phyloP scores from a whole-genome alignment of 73 alveolate genomes.

The Tetrahymena malaccensis region DNA sequence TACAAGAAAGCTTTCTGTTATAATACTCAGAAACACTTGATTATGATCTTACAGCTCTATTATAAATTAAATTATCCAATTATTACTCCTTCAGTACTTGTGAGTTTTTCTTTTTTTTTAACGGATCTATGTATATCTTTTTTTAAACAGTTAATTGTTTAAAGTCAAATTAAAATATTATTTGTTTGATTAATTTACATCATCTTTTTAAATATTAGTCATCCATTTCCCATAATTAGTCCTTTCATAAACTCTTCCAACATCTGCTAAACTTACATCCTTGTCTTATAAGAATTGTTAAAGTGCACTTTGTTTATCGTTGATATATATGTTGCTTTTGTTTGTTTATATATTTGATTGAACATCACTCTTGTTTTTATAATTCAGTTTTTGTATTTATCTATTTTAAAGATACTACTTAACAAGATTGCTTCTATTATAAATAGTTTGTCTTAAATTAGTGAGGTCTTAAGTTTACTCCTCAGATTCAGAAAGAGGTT shows the following conservation, averaged over 20 bases:
- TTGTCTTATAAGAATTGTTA: neutral
- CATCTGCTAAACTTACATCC: neutral
- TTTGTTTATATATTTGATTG: neutral
- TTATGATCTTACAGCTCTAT: neutral
- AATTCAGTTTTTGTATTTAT: neutral
- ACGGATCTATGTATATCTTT: neutral
- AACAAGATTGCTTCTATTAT: neutral
- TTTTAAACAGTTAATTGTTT: neutral
- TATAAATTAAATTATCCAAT: neutral
- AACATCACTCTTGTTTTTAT: neutral
- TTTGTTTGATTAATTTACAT: neutral
- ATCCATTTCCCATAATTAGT: neutral
- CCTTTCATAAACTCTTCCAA: neutral
- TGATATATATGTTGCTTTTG: neutral
- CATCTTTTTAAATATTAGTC: neutral
- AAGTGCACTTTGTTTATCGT: neutral
- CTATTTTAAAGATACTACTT: neutral
- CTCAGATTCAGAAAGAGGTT: neutral
- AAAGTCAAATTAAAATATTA: neutral
- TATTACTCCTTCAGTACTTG: neutral
- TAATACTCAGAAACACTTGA: neutral
- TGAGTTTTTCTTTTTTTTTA: neutral
- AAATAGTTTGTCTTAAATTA: neutral
- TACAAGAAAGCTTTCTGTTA: neutral
- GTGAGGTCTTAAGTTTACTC: neutral